These are phyloP conservation scores for Goffeauzyma gilvescens DNA, from an alignment of 768 basidiomycete species.

Conservation along the genomic window DNA sequence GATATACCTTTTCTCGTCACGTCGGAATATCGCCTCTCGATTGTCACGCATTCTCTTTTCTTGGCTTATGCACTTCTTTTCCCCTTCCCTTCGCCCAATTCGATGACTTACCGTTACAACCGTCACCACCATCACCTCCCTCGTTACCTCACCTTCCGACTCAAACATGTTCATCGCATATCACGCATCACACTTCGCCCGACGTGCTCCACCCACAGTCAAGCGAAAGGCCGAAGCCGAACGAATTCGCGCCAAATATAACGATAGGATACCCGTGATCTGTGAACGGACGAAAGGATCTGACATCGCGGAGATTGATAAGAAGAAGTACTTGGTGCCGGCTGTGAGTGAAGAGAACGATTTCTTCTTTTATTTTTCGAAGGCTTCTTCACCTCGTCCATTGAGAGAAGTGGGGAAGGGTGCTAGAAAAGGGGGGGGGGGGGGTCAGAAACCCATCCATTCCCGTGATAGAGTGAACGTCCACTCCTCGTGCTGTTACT, in stretches of 20 bases:
- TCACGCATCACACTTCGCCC: not conserved
- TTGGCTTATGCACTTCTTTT: not conserved
- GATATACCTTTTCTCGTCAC: not conserved
- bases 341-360: conserved; percentile 48
- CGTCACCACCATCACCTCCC: not conserved
- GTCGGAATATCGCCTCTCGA: too few species aligned
- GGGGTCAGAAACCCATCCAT: too few species aligned
- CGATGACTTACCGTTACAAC: not conserved
- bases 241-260: conserved; percentile 95
- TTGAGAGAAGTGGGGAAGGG: not conserved
- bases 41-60: too few species aligned
- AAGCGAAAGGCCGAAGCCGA: conserved; percentile 99
- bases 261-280: conserved; percentile 95
- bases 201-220: conserved; percentile 39
- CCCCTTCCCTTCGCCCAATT: not conserved
- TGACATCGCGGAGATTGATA: conserved; percentile 98
- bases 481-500: too few species aligned
- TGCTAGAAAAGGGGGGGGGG: too few species aligned
- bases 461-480: too few species aligned
- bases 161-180: not conserved
- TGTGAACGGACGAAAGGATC: conserved; percentile 98
- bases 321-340: conserved; percentile 99
- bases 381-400: too few species aligned
- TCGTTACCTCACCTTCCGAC: not conserved
- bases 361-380: not conserved